Evolutionary conservation across 2,329 filamentous ascomycete genomes (phyloP).

Genomic region (Clonostachys sp.): DNA sequence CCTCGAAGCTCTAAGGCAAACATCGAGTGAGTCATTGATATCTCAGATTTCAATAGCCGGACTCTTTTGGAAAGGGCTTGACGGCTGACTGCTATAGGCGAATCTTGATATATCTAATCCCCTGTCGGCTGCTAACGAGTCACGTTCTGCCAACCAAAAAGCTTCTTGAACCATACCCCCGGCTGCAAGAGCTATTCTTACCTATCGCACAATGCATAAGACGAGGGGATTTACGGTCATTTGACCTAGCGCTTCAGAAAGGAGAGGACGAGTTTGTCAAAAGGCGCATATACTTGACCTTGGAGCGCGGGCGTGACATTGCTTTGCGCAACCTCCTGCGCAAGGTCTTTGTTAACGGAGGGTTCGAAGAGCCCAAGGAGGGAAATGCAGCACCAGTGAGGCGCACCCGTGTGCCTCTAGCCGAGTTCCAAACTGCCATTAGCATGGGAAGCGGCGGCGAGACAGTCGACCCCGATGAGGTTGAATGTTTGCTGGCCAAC

Average conservation of each 20-base stretch:
- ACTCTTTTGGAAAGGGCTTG: background rate
- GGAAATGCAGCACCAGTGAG: constrained; percentile 56
- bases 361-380: constrained; percentile 74
- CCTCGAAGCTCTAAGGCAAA: constrained; percentile 70
- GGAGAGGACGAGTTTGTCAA: constrained; percentile 93
- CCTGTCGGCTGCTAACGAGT: constrained; percentile 83
- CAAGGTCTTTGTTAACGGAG: constrained; percentile 83
- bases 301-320: constrained; percentile 89
- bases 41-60: background rate
- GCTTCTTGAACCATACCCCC: constrained; percentile 72
- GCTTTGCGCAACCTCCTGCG: constrained; percentile 86
- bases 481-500: constrained; percentile 91
- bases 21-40: constrained; percentile 58
- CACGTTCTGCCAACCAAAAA: constrained; percentile 73
- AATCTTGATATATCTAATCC: constrained; percentile 92
- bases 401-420: constrained; percentile 74
- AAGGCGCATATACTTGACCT: constrained; percentile 86
- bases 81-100: constrained; percentile 47
- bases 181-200: constrained; percentile 71
- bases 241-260: constrained; percentile 74
- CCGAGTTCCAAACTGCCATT: constrained; percentile 82
- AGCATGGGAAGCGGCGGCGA: constrained; percentile 64
- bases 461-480: constrained; percentile 79
- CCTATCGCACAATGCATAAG: constrained; percentile 78
- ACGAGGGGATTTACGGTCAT: constrained; percentile 74